Base-by-base conservation (phyloP, 2,329 filamentous ascomycete genomes). In the Thyridium curvatum region DNA sequence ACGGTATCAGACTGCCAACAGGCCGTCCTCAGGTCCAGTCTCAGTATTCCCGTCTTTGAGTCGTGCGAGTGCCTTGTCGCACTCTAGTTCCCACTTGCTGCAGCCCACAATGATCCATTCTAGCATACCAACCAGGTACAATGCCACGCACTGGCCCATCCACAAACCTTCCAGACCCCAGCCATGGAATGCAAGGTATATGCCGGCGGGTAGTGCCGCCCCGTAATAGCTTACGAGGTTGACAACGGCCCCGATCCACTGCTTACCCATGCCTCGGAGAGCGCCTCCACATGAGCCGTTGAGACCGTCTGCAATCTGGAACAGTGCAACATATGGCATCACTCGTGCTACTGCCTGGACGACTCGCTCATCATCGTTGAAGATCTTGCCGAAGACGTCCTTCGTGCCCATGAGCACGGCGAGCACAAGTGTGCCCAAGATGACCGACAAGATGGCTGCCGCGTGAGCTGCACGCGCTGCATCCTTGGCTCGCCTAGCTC, bases 231-330 rank as follows among this genome's bases (percentile, higher is more conserved):
- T 87, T 14, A 90, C 60, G 13, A 90, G 68, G 56, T 94, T 94
- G 38, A 94, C 86, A 2, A 79, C 65, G 2, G 87, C 88, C 12
- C 89, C 89, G 36, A 94, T 74, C 69, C 90, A 88, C 59, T 94
- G 88, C 39, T 85, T 68, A 3, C 88, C 89, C 86, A 91, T 93
- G 0, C 88, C 89, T 46, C 88, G 66, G 12, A 94, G 63, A 15
- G 80, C 79, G 2, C 89, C 88, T 2, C 89, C 88, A 53, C 88
- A 94, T 43, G 79, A 85, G 1, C 88, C 87, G 52, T 93, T 93
- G 28, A 94, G 64, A 0, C 88, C 89, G 55, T 94, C 88, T 0
- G 88, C 87, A 43, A 94, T 90, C 64, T 94, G 88, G 61, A 94
- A 94, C 3, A 94, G 67, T 1, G 88, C 89, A 1, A 94, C 88